phyloP scores from a whole-genome alignment of 345 rosid genomes.

The Alliaria petiolata region DNA sequence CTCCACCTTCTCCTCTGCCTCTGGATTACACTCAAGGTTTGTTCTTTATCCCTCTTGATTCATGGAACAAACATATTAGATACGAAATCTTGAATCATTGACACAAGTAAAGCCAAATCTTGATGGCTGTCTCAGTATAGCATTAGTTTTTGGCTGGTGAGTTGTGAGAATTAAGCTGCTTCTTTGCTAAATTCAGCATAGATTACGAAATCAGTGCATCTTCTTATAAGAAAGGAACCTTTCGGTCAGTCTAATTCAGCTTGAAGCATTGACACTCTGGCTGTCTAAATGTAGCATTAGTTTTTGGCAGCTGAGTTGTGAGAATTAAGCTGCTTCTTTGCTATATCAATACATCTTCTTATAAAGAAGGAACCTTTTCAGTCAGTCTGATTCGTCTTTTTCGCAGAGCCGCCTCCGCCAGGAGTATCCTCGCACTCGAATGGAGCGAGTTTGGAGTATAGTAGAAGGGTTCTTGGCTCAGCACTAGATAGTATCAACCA shows the following conservation, averaged over 20 bases:
- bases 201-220: too few relatives aligned
- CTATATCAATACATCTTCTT: not conserved
- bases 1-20: conserved; percentile 33
- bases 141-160: too few relatives aligned
- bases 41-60: not conserved
- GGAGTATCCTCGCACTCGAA: conserved; percentile 48
- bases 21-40: conserved; percentile 37
- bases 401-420: conserved; percentile 49
- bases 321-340: not conserved
- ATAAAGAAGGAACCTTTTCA: not conserved
- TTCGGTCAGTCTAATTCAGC: too few relatives aligned
- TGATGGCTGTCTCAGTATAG: not conserved
- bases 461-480: conserved; percentile 62
- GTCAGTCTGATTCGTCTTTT: not conserved
- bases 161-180: too few relatives aligned
- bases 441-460: conserved; percentile 54
- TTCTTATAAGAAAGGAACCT: too few relatives aligned
- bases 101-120: not conserved
- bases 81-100: not conserved
- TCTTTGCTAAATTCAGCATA: too few relatives aligned
- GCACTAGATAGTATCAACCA: conserved; percentile 50
- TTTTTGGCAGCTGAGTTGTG: not conserved
- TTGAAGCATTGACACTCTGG: too few relatives aligned
- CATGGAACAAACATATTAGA: not conserved
- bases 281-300: not conserved